Base-by-base conservation (phyloP, 495 filamentous ascomycete genomes). In the Neurospora sp. region DNA sequence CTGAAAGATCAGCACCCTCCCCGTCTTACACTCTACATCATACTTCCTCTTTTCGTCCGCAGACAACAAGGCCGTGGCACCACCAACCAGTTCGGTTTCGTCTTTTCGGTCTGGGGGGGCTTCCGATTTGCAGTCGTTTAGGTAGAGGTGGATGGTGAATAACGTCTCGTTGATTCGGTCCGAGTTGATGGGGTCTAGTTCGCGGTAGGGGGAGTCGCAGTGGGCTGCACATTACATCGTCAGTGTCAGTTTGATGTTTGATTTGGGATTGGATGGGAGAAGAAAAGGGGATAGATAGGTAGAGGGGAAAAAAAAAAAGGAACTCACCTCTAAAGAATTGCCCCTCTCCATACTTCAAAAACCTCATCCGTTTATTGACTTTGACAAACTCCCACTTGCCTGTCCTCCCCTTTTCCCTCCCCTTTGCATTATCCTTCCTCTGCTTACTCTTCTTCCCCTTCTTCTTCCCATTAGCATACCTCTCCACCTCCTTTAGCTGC, bases 141-240 rank as follows among this genome's bases (percentile, higher is more conserved):
- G 85, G 79, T 97, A 98, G 17, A 97, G 80, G 72, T 98, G 94
- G 37, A 97, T 80, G 0, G 94, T 97, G 75, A 89, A 91, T 70
- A 89, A 86, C 3, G 93, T 92, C 78, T 93, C 69, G 10, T 79
- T 70, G 0, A 65, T 87, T 59, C 78, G 79, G 0, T 75, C 74
- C 0, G 70, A 75, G 1, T 87, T 85, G 27, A 4, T 7, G 3
- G 53, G 53, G 53, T 65, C 53, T 1, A 35, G 53, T 10, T 90
- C 90, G 9, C 82, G 79, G 77, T 92, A 97, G 16, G 79, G 75
- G 20, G 86, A 91, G 81, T 97, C 94, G 76, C 88, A 90, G 78
- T 97, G 94, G 4, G 90, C 90, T 91, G 70, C 27, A 3, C 27
- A 27, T 27, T 41, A 71, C 16, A 20, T 27, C 0, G 31, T 17